phyloP scores from a whole-genome alignment of 495 filamentous ascomycete species.

The Massariosphaeria phaeospora region DNA sequence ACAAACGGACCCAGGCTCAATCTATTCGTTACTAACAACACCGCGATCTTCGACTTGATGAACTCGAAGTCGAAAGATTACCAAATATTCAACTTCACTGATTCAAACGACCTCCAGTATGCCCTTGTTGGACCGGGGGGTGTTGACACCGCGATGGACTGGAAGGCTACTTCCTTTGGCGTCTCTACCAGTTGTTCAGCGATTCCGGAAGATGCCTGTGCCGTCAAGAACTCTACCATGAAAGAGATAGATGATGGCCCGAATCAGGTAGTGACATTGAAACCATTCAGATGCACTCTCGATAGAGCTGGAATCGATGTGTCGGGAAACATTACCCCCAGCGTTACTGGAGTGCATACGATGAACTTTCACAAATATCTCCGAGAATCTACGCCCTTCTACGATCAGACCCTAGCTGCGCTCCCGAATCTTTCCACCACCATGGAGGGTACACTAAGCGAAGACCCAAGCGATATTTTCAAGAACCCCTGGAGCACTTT shows the following conservation, averaged over 20 bases:
- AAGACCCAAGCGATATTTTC: constrained; percentile 10
- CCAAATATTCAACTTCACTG: constrained; percentile 9
- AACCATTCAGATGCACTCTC: constrained; percentile 8
- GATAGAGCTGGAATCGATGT: constrained; percentile 7
- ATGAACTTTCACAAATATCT: constrained; percentile 6
- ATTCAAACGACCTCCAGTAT: not conserved
- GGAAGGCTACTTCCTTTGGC: constrained; percentile 5
- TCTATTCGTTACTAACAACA: not conserved
- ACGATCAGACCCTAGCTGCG: not conserved
- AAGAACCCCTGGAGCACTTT: constrained; percentile 14
- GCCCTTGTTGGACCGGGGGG: constrained; percentile 7
- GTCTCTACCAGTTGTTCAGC: constrained; percentile 13
- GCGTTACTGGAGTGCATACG: not conserved
- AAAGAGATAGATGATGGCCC: not conserved
- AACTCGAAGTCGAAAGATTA: not conserved
- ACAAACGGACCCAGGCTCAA: not conserved
- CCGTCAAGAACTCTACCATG: not conserved
- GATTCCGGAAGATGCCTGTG: not conserved
- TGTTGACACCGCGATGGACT: not conserved
- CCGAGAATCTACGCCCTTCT: not conserved
- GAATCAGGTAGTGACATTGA: not conserved
- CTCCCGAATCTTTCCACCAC: not conserved
- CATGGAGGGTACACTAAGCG: not conserved
- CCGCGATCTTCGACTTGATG: not conserved
- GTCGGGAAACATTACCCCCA: not conserved